Conservation (phyloP, 2,329 filamentous ascomycete species). For the Lachnellula arida region DNA sequence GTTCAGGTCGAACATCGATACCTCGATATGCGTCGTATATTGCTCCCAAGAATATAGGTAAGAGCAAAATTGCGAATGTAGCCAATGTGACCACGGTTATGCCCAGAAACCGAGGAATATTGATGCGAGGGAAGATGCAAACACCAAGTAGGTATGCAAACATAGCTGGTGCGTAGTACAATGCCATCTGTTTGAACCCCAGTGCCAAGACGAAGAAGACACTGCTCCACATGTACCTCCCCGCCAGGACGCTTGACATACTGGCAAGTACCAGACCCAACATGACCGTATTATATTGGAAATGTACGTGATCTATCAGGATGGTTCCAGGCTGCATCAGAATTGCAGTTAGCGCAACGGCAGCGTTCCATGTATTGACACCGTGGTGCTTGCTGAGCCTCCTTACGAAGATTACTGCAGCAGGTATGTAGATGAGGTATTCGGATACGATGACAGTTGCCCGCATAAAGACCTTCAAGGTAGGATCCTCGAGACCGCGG, state of each 20-base stretch:
- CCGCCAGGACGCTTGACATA: constrained; percentile 83
- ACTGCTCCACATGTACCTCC: constrained; percentile 79
- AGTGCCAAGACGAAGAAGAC: constrained; percentile 90
- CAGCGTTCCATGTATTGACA: constrained; percentile 75
- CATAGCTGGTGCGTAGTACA: constrained; percentile 92
- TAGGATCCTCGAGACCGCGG: constrained; percentile 72
- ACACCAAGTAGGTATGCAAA: constrained; percentile 88
- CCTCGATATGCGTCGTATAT: constrained; percentile 63
- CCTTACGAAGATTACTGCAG: constrained; percentile 77
- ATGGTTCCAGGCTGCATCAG: constrained; percentile 89
- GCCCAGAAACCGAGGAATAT: constrained; percentile 61
- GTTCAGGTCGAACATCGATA: constrained; percentile 51
- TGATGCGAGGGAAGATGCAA: constrained; percentile 72
- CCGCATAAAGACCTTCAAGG: constrained; percentile 92
- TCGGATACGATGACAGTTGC: constrained; percentile 87
- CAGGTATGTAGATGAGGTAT: constrained; percentile 84
- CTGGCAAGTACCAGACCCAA: constrained; percentile 82
- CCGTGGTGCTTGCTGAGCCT: constrained; percentile 72
- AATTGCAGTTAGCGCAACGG: constrained; percentile 81
- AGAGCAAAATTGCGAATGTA: constrained; percentile 70
- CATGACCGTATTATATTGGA: constrained; percentile 99
- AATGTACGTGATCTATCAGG: constrained; percentile 90
- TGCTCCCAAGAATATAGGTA: constrained; percentile 70
- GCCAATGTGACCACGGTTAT: constrained; percentile 69
- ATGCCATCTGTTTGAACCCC: constrained; percentile 99